A percentile compares a stretch with the other conserved stretches of the same genome.
phyloP scores from a whole-genome alignment of 306 rosid species.

The Cucumis sativus region DNA sequence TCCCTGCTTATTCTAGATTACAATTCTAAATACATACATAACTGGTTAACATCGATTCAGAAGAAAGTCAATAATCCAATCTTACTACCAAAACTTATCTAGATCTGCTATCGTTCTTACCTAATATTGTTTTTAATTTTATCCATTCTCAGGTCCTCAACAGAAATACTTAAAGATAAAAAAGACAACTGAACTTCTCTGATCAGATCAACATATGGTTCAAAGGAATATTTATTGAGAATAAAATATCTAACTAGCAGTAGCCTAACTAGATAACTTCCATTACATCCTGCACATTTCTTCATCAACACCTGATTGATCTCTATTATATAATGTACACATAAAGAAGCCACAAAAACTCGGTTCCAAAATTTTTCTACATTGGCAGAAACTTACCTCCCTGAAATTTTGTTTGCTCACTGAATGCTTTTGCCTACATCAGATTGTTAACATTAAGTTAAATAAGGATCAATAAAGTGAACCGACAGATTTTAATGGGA shows the following conservation, averaged over 20 bases:
- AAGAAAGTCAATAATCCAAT: not conserved
- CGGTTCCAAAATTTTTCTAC: not conserved
- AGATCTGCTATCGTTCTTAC: not conserved
- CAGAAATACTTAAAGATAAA: not conserved
- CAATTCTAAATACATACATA: not conserved
- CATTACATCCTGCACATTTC: not conserved
- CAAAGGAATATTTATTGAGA: not conserved
- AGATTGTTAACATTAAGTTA: not conserved
- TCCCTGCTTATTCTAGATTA: not conserved
- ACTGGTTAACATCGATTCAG: not conserved
- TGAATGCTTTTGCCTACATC: slow-evolving; percentile 60
- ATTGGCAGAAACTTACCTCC: slow-evolving; percentile 48
- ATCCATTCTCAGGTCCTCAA: not conserved
- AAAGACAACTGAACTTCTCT: too few species aligned
- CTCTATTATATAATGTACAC: not conserved
- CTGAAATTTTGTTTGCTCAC: slow-evolving; percentile 61
- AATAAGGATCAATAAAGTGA: not conserved
- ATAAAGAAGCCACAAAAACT: not conserved
- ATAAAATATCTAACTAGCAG: not conserved
- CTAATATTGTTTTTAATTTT: not conserved
- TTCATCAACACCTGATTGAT: not conserved
- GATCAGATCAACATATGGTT: too few species aligned
- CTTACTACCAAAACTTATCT: not conserved
- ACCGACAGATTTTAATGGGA: not conserved
- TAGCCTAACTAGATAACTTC: not conserved